These are phyloP conservation scores for Mycena sp. DNA, from an alignment of 1,284 basidiomycete species.

Conservation along the genomic window DNA sequence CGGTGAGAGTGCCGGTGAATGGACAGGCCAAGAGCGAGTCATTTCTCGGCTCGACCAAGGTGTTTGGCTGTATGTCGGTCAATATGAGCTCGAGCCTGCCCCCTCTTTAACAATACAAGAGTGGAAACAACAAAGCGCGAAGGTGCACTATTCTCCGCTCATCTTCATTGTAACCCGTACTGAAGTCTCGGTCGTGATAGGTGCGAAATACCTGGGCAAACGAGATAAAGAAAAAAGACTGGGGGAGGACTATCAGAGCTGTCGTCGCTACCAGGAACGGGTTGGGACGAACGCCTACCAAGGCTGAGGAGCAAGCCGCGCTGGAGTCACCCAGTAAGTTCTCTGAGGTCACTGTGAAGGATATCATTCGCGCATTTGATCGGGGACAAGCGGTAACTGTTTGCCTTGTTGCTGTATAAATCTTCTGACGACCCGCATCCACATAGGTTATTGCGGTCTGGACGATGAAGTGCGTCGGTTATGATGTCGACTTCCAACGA, in stretches of 20 bases:
- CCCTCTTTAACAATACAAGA: not conserved
- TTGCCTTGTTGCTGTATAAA: not conserved
- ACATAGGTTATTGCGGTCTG: not conserved
- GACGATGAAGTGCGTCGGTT: conserved; percentile 12
- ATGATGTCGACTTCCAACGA: conserved; percentile 6
- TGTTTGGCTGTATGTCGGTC: conserved; percentile 17
- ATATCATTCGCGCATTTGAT: conserved; percentile 2
- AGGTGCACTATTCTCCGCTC: not conserved
- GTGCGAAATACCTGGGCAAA: conserved; percentile 9
- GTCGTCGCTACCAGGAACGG: not conserved
- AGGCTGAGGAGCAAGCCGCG: not conserved
- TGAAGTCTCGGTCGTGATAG: not conserved
- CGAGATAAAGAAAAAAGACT: not conserved
- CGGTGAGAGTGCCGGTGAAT: not conserved
- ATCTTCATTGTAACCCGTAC: not conserved
- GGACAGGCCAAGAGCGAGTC: not conserved
- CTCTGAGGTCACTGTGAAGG: conserved; percentile 3
- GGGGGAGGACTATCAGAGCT: conserved; percentile 3
- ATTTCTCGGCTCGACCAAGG: not conserved
- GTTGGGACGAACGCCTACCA: conserved; percentile 11
- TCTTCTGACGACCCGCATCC: not conserved
- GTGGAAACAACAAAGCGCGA: conserved; percentile 9
- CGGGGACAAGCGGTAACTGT: conserved; percentile 3
- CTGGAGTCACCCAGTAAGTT: not conserved
- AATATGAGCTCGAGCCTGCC: not conserved